These are phyloP conservation scores for Verruconis gallopava DNA, from an alignment of 2,329 filamentous ascomycete species.

Conservation along the genomic window DNA sequence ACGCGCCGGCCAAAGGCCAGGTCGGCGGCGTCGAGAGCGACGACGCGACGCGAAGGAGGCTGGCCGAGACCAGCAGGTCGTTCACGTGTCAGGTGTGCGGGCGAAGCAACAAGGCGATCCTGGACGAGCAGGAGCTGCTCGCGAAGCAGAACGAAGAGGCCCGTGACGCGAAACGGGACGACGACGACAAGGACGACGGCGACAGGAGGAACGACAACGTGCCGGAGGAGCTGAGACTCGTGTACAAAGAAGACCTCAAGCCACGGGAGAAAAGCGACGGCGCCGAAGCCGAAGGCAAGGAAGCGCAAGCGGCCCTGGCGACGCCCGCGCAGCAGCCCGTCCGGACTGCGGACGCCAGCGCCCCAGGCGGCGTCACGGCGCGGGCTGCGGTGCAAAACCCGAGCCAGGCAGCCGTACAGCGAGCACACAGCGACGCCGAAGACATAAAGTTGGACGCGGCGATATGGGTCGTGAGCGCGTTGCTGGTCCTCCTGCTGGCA, in stretches of 20 bases:
- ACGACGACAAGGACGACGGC: conserved; percentile 24
- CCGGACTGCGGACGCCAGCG: background rate
- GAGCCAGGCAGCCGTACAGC: conserved; percentile 13
- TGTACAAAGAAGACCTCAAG: conserved; percentile 57
- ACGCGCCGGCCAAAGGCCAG: conserved; percentile 76
- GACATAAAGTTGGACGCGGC: conserved; percentile 12
- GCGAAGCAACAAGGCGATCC: conserved; percentile 59
- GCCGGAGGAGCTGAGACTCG: conserved; percentile 48
- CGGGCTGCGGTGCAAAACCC: background rate
- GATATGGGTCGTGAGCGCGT: conserved; percentile 10
- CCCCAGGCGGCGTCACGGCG: background rate
- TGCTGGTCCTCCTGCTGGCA: background rate
- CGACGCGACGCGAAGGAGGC: conserved; percentile 50
- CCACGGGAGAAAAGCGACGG: background rate
- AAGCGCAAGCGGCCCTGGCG: background rate
- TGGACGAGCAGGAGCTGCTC: conserved; percentile 54
- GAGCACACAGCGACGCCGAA: conserved; percentile 4
- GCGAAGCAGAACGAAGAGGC: conserved; percentile 29
- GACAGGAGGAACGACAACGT: conserved; percentile 32
- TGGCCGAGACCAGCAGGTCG: conserved; percentile 52
- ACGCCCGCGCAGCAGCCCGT: background rate
- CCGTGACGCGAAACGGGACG: conserved; percentile 27
- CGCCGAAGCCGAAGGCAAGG: background rate
- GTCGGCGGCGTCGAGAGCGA: conserved; percentile 75
- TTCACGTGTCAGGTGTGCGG: conserved; percentile 60